Base-by-base conservation (phyloP, 2,329 filamentous ascomycete genomes). In the Neoascochyta sp. region DNA sequence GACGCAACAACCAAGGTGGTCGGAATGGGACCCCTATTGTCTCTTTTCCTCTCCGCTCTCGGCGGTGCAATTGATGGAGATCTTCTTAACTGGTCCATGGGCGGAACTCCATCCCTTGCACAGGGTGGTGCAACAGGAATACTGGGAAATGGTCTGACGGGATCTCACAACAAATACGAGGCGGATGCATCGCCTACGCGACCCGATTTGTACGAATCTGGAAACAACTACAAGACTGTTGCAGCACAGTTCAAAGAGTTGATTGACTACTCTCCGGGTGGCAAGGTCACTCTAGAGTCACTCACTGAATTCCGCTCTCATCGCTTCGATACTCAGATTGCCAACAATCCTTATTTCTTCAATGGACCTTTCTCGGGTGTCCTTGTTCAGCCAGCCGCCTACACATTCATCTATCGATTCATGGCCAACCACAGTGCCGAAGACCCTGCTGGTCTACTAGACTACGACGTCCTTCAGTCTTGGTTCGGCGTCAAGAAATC, bases 331-430 rank as follows among this genome's bases (percentile, higher is more conserved):
- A 32, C 38, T 4, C 48, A 52, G 18, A 40, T 41, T 9, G 18
- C 20, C 3, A 41, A 39, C 8, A 52, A 50, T 33, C 39, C 45
- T 1, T 27, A 47, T 12, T 52, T 49, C 22, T 52, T 52, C 37
- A 50, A 45, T 13, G 48, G 48, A 1, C 48, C 48, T 1, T 50
- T 52, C 16, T 32, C 41, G 1, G 48, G 48, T 9, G 27, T 52
- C 9, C 29, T 50, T 22, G 48, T 52, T 27, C 48, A 52, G 38
- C 46, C 48, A 16, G 48, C 48, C 13, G 48, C 46, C 24, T 52
- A 52, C 23, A 45, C 46, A 4, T 52, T 52, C 29, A 52, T 52
- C 28, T 52, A 38, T 28, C 46, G 48, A 11, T 50, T 52, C 39
- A 52, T 52, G 48, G 48, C 48, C 1, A 50, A 52, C 14, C 48